Evolutionary conservation across 1,284 basidiomycete genomes (phyloP), one percentile per base, ranked within the genome.

Genomic region (Volvariella surrecta): DNA sequence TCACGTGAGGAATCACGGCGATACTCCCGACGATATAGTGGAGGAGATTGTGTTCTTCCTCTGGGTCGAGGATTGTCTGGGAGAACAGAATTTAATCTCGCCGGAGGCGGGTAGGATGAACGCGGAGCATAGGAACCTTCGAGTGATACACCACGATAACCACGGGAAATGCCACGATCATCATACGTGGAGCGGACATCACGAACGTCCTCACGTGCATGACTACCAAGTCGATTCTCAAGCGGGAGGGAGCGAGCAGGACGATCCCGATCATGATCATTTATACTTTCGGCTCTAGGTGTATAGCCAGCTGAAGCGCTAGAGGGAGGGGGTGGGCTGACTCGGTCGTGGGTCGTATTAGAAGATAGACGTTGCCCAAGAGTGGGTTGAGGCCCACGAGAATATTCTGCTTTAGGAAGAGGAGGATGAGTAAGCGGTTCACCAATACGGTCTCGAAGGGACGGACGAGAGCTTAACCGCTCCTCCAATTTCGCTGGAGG

Each of bases 401-500:
- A n/a, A 35, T n/a, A n/a, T n/a, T 35, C n/a, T 15, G 34, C 8
- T n/a, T 28, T 28, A 35, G 34, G 34, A 19, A 7, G 34, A n/a
- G 24, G 24, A 28, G 24, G 24, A 28, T 28, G 24, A 11, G 11
- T 11, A 8, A 35, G 7, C 6, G 34, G 7, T 8, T 35, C n/a
- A 15, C 34, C 18, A 8, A 35, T 16, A 15, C 34, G 34, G 34
- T 35, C 34, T 15, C 18, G 34, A 8, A 35, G 18, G 18, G n/a
- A 16, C 34, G 39, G 39, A 4, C 39, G 39, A n/a, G 19, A 22
- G 39, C 39, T 40, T 3, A 40, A 17, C 17, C 39, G 9, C 15
- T 40, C 39, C 24, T 40, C 19, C 4, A 40, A 20, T n/a, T 16
- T 19, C 13, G 24, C 11, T 13, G 39, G 22, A 22, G 6, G 20